Evolutionary conservation across 2,329 filamentous ascomycete genomes (phyloP), one percentile per base, ranked within the genome.

Genomic region (Orbilia ellipsospora): DNA sequence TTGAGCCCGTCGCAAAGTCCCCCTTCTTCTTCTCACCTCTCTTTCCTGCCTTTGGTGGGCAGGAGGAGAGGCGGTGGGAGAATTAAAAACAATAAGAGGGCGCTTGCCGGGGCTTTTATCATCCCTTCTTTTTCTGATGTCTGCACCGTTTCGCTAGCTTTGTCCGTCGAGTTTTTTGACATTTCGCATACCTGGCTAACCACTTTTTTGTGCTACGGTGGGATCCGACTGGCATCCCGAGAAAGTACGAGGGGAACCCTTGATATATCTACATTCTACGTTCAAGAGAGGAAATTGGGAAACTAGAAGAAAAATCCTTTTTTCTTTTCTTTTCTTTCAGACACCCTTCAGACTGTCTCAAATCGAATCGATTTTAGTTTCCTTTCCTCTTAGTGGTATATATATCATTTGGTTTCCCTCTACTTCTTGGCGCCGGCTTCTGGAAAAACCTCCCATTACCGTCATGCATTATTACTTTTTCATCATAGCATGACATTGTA

Each of bases 401-500:
- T 69, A 69, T 76, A 70, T 66, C 56, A 44, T 52, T 57, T 23
- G 28, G n/a, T 28, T 40, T 56, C 54, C 72, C 54, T 65, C 64
- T 59, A 10, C 52, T 50, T 75, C 66, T 76, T 76, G 64, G 64
- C 66, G 45, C 59, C 28, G 31, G 51, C 48, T 52, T 67, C 44
- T 59, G 26, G 57, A 59, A 57, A 60, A 42, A 20, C 18, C n/a
- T 48, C 31, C 45, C 44, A 15, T 18, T 18, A n/a, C 44, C 44
- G 44, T 40, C 15, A 56, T 69, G 50, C 31, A 50, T 18, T 60
- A 56, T 44, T 74, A 57, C 26, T 64, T 64, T 45, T 59, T 50
- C 16, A 44, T 64, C 31, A 26, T 77, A 77, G 73, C 42, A 77
- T 77, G 73, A 70, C 73, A 52, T 72, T 77, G 65, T 77, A 77